phyloP scores from a whole-genome alignment of 2,329 filamentous ascomycete genomes.

The Talaromyces marneffei region DNA sequence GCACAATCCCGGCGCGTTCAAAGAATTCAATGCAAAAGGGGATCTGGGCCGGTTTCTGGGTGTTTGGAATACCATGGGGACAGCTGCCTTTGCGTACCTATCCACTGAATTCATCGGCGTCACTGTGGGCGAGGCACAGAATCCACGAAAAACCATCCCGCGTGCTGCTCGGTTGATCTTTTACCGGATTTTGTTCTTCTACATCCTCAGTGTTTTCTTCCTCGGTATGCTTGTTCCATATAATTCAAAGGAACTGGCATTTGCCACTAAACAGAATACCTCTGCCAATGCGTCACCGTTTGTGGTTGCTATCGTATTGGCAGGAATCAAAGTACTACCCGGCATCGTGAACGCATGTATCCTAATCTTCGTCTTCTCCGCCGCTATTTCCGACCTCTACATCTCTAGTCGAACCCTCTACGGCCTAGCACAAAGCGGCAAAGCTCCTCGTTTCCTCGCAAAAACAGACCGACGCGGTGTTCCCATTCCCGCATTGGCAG shows the following conservation, averaged over 20 bases:
- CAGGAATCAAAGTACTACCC: conserved; percentile 55
- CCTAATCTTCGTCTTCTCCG: conserved; percentile 67
- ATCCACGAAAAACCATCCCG: conserved; percentile 67
- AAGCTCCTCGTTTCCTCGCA: conserved; percentile 64
- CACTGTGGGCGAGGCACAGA: conserved; percentile 68
- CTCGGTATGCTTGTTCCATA: conserved; percentile 70
- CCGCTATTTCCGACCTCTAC: conserved; percentile 69
- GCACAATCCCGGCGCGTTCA: conserved; percentile 54
- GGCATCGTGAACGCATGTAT: conserved; percentile 66
- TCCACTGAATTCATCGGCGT: conserved; percentile 69
- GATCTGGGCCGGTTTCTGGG: conserved; percentile 49
- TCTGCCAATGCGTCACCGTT: conserved; percentile 61
- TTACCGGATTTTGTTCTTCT: conserved; percentile 73
- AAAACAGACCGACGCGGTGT: conserved; percentile 64
- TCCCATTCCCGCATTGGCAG: conserved; percentile 57
- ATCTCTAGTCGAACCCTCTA: conserved; percentile 68
- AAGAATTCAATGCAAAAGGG: conserved; percentile 37
- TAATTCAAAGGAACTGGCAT: conserved; percentile 54
- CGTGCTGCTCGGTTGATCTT: conserved; percentile 70
- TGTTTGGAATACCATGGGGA: conserved; percentile 63
- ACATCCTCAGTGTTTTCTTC: conserved; percentile 63
- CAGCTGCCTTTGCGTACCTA: conserved; percentile 68
- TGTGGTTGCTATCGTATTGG: conserved; percentile 62
- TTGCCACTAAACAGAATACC: conserved; percentile 30
- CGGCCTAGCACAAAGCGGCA: conserved; percentile 62